These are phyloP conservation scores for Talaromyces sp. DNA, from an alignment of 2,329 filamentous ascomycete species.

Conservation along the genomic window DNA sequence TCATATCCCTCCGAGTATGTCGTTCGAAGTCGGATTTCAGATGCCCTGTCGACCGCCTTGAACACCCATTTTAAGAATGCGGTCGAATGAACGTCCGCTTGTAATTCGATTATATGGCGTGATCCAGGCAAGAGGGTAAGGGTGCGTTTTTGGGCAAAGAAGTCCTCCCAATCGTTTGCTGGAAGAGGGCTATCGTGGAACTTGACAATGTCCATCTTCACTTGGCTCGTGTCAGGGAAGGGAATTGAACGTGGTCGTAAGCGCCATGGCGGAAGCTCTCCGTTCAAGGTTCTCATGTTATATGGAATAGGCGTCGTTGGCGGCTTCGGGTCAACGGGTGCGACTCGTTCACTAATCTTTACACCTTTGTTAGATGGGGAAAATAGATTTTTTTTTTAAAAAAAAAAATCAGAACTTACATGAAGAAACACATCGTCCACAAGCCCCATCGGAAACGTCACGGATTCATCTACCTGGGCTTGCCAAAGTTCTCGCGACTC, in stretches of 20 bases:
- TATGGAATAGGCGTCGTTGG: slow-evolving; percentile 26
- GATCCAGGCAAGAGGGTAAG: slow-evolving; percentile 15
- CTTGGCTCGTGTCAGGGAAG: slow-evolving; percentile 31
- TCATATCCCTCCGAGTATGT: slow-evolving; percentile 41
- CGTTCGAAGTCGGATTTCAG: slow-evolving; percentile 25
- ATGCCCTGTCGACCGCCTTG: slow-evolving; percentile 16
- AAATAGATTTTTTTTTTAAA: neutral
- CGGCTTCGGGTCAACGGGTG: neutral
- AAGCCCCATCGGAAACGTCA: slow-evolving; percentile 29
- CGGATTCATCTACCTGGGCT: slow-evolving; percentile 22
- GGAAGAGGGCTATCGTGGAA: slow-evolving; percentile 19
- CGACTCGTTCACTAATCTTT: slow-evolving; percentile 29
- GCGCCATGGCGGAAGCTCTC: slow-evolving; percentile 45
- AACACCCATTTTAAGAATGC: slow-evolving; percentile 28
- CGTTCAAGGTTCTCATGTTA: slow-evolving; percentile 39
- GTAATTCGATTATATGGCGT: slow-evolving; percentile 23
- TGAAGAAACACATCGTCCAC: slow-evolving; percentile 48
- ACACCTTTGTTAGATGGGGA: neutral
- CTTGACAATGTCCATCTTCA: slow-evolving; percentile 24
- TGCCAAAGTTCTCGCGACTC: slow-evolving; percentile 17
- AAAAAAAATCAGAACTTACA: slow-evolving; percentile 24
- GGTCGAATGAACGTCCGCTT: slow-evolving; percentile 28
- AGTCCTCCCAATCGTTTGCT: slow-evolving; percentile 12
- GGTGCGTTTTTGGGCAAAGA: neutral
- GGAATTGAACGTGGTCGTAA: slow-evolving; percentile 44